Evolutionary conservation across 1,139 yeast genomes (phyloP), one percentile per base, ranked within the genome.

Genomic region (Blastobotrys ciferrii): DNA sequence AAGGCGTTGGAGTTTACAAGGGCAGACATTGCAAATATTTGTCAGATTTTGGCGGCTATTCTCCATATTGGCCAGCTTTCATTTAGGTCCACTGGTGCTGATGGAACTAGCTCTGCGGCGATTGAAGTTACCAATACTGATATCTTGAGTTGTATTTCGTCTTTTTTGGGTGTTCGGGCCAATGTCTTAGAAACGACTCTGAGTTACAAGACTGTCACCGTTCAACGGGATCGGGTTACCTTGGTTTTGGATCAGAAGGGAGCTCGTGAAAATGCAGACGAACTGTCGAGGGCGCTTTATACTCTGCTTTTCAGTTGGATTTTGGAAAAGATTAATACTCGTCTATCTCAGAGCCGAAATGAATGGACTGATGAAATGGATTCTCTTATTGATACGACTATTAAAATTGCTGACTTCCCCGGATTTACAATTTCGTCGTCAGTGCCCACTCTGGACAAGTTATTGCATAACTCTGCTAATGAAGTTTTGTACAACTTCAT

Each of bases 31-130:
- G 75, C 75, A 48, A 69, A 70, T 50, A 65, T 71, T 19, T 70
- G 71, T 51, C 75, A 71, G 49, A 62, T 71, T n/a, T 58, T 71
- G 32, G 75, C 75, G 1, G 75, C 75, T 4, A 66, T 71, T 30
- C 60, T 71, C 30, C 75, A 71, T 45, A 60, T 71, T 30, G 75
- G 75, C 33, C 74, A 71, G 58, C 57, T 71, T 20, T 58, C 64
- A 44, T 70, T 71, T 57, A 53, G 63, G 48, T 57, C 66, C 5
- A 60, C 68, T 4, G 64, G 66, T 2, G 56, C 65, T 7, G 67
- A 62, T 40, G 72, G 70, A 19, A 59, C 66, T 11, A 57, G 63
- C 12, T 62, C 65, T 5, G 68, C 69, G 11, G 71, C 72, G 3
- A 68, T 68, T n/a, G 70, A 67, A 46, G 69, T 68, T 41, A 60